phyloP scores from a whole-genome alignment of 1,284 basidiomycete species.

The Pholiota adiposa region DNA sequence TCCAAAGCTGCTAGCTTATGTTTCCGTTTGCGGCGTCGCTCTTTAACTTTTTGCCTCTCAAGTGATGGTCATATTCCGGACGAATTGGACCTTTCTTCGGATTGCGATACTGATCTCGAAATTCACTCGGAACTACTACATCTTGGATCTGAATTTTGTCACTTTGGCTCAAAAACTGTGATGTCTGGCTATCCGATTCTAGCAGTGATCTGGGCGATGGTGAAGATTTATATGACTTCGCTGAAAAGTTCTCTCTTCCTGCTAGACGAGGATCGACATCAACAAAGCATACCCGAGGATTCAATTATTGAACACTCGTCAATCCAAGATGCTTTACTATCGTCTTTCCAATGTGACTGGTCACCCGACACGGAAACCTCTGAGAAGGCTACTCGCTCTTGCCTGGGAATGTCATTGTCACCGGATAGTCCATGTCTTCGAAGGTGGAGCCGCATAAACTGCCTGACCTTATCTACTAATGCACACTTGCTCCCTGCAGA shows the following conservation, averaged over 20 bases:
- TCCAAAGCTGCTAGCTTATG: neutral
- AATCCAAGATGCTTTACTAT: neutral
- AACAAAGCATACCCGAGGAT: slow-evolving; percentile 10
- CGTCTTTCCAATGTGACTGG: slow-evolving; percentile 18
- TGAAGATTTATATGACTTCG: slow-evolving; percentile 5
- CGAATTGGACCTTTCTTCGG: neutral
- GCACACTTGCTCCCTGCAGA: neutral
- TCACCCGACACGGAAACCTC: slow-evolving; percentile 26
- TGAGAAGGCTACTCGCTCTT: slow-evolving; percentile 21
- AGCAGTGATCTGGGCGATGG: slow-evolving; percentile 6
- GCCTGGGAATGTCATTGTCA: slow-evolving; percentile 19
- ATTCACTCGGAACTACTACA: neutral
- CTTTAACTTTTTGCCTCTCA: too few relatives aligned
- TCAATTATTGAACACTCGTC: slow-evolving; percentile 1
- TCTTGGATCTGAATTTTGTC: neutral
- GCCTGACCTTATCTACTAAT: slow-evolving; percentile 1
- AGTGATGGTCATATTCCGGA: neutral
- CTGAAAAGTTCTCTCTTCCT: neutral
- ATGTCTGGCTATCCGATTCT: slow-evolving; percentile 2
- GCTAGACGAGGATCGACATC: neutral
- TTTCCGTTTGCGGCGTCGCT: too few relatives aligned
- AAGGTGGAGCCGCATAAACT: slow-evolving; percentile 14
- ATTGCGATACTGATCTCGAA: neutral
- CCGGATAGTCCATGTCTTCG: slow-evolving; percentile 1
- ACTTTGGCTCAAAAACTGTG: neutral